phyloP scores from a whole-genome alignment of 2,329 filamentous ascomycete species.

The Pseudogymnoascus sp. region DNA sequence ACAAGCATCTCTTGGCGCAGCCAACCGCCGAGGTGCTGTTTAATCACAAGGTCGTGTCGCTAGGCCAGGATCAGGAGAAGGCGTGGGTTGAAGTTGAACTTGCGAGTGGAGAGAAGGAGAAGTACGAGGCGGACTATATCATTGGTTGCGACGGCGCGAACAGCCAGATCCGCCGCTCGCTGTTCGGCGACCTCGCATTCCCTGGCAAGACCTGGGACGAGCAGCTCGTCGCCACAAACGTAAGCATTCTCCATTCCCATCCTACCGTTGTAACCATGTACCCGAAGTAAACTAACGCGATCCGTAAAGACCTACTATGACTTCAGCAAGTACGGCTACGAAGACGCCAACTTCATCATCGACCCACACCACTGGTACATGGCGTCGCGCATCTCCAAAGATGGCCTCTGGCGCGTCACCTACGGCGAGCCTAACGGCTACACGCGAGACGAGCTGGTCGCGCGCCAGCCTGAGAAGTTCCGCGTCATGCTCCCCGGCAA shows the following conservation, averaged over 20 bases:
- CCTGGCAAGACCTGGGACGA: constrained; percentile 53
- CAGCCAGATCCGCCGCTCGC: constrained; percentile 39
- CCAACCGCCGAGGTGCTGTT: constrained; percentile 35
- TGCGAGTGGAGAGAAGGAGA: constrained; percentile 28
- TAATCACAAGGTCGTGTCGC: constrained; percentile 39
- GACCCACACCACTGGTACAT: too few relatives aligned
- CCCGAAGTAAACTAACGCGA: too few relatives aligned
- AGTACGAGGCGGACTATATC: constrained; percentile 44
- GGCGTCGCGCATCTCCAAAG: too few relatives aligned
- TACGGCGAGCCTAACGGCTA: too few relatives aligned
- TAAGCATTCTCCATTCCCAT: constrained; percentile 19
- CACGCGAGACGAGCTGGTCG: too few relatives aligned
- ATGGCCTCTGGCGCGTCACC: too few relatives aligned
- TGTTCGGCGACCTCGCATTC: constrained; percentile 47
- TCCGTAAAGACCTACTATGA: too few relatives aligned
- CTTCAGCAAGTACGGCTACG: too few relatives aligned
- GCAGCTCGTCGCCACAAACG: constrained; percentile 57
- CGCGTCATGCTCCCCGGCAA: too few relatives aligned
- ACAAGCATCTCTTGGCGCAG: constrained; percentile 31
- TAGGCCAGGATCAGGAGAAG: constrained; percentile 43
- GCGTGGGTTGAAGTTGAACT: constrained; percentile 36
- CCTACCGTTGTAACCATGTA: too few relatives aligned
- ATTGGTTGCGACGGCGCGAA: constrained; percentile 50
- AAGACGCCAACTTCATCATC: too few relatives aligned
- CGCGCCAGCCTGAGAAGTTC: too few relatives aligned